A percentile compares a stretch with the other conserved stretches of the same genome.
phyloP scores from a whole-genome alignment of 2,329 filamentous ascomycete species.

The Thielaviopsis punctulata region DNA sequence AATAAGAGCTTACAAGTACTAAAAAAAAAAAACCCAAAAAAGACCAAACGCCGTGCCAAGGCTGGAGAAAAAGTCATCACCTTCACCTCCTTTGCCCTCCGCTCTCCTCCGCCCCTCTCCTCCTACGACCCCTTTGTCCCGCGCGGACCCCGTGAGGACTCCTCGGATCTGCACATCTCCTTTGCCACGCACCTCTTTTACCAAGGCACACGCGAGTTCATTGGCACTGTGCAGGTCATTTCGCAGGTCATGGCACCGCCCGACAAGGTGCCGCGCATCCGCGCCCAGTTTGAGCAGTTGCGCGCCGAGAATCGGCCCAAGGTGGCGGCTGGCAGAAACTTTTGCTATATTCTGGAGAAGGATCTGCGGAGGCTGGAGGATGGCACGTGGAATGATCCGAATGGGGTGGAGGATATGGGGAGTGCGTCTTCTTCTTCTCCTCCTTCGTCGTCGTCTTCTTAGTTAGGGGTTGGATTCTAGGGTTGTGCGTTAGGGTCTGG shows the following conservation, averaged over 20 bases:
- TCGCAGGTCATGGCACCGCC: neutral
- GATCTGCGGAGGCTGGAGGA: conserved; percentile 45
- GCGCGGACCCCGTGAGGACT: neutral
- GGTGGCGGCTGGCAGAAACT: conserved; percentile 10
- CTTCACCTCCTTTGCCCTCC: conserved; percentile 4
- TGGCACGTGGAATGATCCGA: conserved; percentile 54
- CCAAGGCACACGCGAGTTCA: conserved; percentile 5
- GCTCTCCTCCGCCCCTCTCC: neutral
- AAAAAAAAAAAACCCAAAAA: too few species aligned
- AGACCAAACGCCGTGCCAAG: neutral
- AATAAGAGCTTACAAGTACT: neutral
- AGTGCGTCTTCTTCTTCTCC: conserved; percentile 2
- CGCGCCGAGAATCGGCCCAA: neutral
- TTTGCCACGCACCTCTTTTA: conserved; percentile 9
- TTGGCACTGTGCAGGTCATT: conserved; percentile 6
- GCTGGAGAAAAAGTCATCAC: conserved; percentile 7
- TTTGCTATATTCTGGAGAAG: conserved; percentile 28
- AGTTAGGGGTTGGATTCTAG: too few species aligned
- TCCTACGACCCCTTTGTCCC: neutral
- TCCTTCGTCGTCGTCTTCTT: neutral
- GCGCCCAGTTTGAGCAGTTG: neutral
- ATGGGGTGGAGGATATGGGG: conserved; percentile 55
- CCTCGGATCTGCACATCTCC: neutral
- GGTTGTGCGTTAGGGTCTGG: too few species aligned
- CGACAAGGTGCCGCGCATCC: neutral